phyloP scores from a whole-genome alignment of 192 early-diverging fungal genomes.

The Pilobolus umbonatus region DNA sequence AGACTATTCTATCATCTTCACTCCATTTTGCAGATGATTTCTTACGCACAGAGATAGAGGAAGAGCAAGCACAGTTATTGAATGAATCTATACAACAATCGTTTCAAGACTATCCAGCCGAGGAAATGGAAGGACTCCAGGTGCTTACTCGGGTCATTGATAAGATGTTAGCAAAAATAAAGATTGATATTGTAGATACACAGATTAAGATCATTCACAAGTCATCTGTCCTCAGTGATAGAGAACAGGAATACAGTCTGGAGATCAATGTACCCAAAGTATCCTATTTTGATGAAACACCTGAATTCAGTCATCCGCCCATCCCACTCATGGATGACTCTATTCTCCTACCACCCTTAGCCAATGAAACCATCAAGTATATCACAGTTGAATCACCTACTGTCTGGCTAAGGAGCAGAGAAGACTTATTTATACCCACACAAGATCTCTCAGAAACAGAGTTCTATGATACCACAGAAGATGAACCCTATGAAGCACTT shows the following conservation, averaged over 20 bases:
- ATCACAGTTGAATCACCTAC: constrained; percentile 45
- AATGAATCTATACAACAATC: constrained; percentile 50
- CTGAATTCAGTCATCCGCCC: constrained; percentile 33
- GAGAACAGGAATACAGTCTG: constrained; percentile 42
- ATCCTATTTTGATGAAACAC: constrained; percentile 56
- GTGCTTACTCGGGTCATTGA: constrained; percentile 79
- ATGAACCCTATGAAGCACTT: constrained; percentile 34
- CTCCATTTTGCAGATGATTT: constrained; percentile 88
- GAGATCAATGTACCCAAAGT: constrained; percentile 48
- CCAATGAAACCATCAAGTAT: constrained; percentile 46
- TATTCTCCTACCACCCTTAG: constrained; percentile 31
- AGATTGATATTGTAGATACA: constrained; percentile 59
- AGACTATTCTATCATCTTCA: constrained; percentile 71
- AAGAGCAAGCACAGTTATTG: constrained; percentile 59
- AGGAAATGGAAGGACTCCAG: constrained; percentile 62
- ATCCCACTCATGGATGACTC: constrained; percentile 10
- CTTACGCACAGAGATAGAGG: constrained; percentile 58
- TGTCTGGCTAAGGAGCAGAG: constrained; percentile 37
- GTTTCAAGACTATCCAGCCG: constrained; percentile 28
- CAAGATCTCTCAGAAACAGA: constrained; percentile 35
- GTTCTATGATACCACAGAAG: constrained; percentile 30
- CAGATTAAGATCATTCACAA: constrained; percentile 43
- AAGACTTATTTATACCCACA: constrained; percentile 1
- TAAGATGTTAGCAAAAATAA: constrained; percentile 76
- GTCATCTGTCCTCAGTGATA: constrained; percentile 27